Evolutionary conservation across 768 basidiomycete genomes (phyloP), one percentile per base, ranked within the genome.

Genomic region (Mycena indigotica): DNA sequence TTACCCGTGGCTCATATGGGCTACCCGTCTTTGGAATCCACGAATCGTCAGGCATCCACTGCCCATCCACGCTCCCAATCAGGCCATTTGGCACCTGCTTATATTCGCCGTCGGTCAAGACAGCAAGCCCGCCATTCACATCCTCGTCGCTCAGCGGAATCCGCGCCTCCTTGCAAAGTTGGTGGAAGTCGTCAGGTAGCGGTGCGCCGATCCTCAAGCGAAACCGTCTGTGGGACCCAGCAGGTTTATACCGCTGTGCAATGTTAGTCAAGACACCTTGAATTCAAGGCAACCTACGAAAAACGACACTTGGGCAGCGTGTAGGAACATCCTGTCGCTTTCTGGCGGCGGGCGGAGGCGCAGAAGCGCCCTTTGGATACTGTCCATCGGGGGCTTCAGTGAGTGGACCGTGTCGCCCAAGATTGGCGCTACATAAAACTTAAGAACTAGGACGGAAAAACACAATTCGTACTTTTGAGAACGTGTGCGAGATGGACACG

Each of bases 401-500:
- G 84, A 80, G 63, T 87, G 81, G 2, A 81, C 58, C 1, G 65
- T 65, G 63, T 90, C 88, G 2, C 88, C 88, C 10, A 90, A 72
- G 49, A 90, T 83, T 17, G 88, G 88, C 26, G 83, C 88, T 89
- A 58, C 49, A 45, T 38, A 17, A 57, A 48, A 24, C 50, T 52
- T 41, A 25, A 49, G 41, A 12, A 50, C 35, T 58, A 41, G 29
- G 21, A 38, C 10, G 55, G 15, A 32, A 32, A 50, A 48, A 52
- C 29, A 21, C 40, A 32, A 17, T 19, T 4, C 73, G 13, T 56
- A 84, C 86, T 71, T 50, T 77, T 74, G 52, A 88, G 67, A 54
- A 72, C 72, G 48, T 79, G 73, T 1, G 87, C 79, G 28, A 85
- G 67, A 58, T 89, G 88, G 15, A 87, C 73, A n/a, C 88, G 80